A percentile compares a stretch with the other conserved stretches of the same genome.
These are phyloP conservation scores for Jatropha podagrica DNA, from an alignment of 441 rosid species.

Conservation along the genomic window DNA sequence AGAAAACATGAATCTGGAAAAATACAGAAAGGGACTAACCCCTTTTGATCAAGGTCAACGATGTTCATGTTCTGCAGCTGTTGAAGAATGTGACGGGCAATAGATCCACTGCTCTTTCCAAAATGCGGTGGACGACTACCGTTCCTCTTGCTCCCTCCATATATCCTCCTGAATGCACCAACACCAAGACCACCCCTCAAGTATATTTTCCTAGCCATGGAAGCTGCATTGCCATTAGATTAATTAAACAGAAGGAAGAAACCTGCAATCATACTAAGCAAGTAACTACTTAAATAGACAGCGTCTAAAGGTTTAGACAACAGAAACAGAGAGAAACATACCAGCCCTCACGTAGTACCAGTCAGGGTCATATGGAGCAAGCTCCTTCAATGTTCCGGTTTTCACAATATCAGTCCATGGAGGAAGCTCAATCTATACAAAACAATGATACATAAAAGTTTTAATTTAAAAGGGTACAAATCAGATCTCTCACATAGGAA, in stretches of 20 bases:
- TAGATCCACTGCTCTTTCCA: constrained; percentile 82
- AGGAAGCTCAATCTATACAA: constrained; percentile 73
- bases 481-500: background rate
- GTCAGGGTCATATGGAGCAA: constrained; percentile 85
- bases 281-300: background rate
- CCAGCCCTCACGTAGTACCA: constrained; percentile 87
- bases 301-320: too few relatives aligned
- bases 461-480: too few relatives aligned
- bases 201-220: constrained; percentile 90
- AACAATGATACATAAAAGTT: too few relatives aligned
- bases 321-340: constrained; percentile 4
- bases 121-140: constrained; percentile 97
- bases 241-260: background rate
- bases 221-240: constrained; percentile 43
- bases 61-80: constrained; percentile 73
- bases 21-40: constrained; percentile 48
- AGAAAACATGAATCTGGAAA: background rate
- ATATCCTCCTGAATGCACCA: constrained; percentile 86
- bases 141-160: constrained; percentile 92
- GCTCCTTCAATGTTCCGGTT: constrained; percentile 74
- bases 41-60: constrained; percentile 64
- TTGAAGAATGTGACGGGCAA: constrained; percentile 84
- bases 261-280: background rate
- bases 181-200: constrained; percentile 90
- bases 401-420: constrained; percentile 83